phyloP scores from a whole-genome alignment of 2,329 filamentous ascomycete genomes.

The Penicillium olsonii region DNA sequence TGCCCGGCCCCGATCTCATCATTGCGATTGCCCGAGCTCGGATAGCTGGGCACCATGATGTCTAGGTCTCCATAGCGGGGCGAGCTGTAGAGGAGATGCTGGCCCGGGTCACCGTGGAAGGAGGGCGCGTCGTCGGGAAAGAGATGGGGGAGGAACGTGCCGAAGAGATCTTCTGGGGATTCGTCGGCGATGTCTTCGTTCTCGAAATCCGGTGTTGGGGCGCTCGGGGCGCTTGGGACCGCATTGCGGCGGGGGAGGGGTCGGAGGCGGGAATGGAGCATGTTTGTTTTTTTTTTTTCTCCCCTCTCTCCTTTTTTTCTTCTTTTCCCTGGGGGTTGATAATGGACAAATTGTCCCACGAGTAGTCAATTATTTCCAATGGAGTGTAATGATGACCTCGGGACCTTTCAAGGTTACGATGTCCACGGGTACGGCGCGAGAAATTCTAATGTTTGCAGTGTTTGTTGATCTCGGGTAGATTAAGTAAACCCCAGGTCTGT shows the following conservation, averaged over 20 bases:
- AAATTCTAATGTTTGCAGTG: constrained; percentile 7
- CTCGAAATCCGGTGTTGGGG: constrained; percentile 17
- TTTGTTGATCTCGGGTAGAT: constrained; percentile 2
- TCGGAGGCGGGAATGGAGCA: constrained; percentile 35
- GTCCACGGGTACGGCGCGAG: too few species aligned
- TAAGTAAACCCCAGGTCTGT: neutral
- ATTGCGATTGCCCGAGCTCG: constrained; percentile 35
- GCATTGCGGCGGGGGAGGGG: constrained; percentile 29
- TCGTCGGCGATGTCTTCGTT: constrained; percentile 26
- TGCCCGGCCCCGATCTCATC: constrained; percentile 19
- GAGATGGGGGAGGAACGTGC: constrained; percentile 53
- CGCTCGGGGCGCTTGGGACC: constrained; percentile 10
- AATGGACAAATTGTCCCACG: too few species aligned
- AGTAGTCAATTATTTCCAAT: too few species aligned
- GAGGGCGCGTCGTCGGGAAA: constrained; percentile 59
- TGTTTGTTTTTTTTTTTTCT: constrained; percentile 8
- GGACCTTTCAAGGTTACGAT: too few species aligned
- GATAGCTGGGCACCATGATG: constrained; percentile 45
- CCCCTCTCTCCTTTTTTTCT: too few species aligned
- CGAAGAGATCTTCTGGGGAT: constrained; percentile 55
- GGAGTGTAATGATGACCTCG: too few species aligned
- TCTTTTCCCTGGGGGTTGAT: too few species aligned
- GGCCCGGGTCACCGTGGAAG: constrained; percentile 56
- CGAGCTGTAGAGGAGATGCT: constrained; percentile 53
- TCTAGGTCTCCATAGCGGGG: constrained; percentile 43